These are phyloP conservation scores for Penicillium arizonense DNA, from an alignment of 495 filamentous ascomycete genomes.

Conservation along the genomic window DNA sequence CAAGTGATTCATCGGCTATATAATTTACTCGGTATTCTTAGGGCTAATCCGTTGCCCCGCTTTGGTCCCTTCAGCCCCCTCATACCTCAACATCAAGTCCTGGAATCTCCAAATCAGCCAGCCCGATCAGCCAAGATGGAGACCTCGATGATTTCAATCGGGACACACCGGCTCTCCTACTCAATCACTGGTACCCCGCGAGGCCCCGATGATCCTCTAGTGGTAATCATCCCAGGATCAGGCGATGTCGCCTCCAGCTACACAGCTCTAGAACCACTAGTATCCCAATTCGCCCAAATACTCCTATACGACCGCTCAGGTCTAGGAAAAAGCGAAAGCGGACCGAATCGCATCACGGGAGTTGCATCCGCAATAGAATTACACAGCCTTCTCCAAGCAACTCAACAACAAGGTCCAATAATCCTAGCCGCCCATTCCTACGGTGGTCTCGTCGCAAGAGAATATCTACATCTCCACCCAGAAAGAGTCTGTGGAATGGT, in stretches of 20 bases:
- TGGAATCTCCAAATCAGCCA: neutral
- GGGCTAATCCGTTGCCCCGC: neutral
- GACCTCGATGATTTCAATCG: constrained; percentile 25
- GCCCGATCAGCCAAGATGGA: constrained; percentile 6
- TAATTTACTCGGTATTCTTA: neutral
- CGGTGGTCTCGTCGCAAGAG: constrained; percentile 49
- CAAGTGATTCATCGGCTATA: no score
- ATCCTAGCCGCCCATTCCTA: constrained; percentile 52
- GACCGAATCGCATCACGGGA: constrained; percentile 14
- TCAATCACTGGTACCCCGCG: constrained; percentile 24
- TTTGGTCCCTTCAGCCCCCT: neutral
- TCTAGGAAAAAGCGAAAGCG: constrained; percentile 34
- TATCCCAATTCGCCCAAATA: constrained; percentile 27
- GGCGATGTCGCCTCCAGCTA: constrained; percentile 45
- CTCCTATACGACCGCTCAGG: constrained; percentile 46
- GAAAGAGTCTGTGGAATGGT: constrained; percentile 38
- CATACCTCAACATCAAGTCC: neutral
- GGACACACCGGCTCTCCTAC: constrained; percentile 35
- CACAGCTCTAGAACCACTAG: constrained; percentile 33
- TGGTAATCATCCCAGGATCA: constrained; percentile 46
- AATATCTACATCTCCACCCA: constrained; percentile 38
- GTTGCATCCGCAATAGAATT: constrained; percentile 32
- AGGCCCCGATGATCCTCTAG: constrained; percentile 25
- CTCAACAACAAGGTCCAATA: constrained; percentile 27
- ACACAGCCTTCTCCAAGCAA: constrained; percentile 24